Conservation (phyloP, 805 yeast genomes). For the Cyberlindnera petersonii region DNA sequence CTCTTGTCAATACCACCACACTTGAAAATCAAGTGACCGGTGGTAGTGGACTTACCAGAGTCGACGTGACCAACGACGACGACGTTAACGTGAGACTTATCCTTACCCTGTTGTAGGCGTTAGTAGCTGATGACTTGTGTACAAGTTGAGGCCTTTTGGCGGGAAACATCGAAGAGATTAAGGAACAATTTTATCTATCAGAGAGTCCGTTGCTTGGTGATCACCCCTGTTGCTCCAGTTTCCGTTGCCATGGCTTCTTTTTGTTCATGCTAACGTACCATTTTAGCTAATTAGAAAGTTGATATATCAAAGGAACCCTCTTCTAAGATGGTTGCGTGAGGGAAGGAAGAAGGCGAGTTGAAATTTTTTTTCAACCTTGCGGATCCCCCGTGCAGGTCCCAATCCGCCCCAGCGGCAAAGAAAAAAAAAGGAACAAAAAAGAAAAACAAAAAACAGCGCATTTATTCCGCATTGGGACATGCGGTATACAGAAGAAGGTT, state of each 20-base stretch:
- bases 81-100: conserved; percentile 97
- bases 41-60: conserved; percentile 97
- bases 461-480: not conserved
- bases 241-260: not conserved
- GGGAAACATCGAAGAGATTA: too few species aligned
- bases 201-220: conserved; percentile 55
- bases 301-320: conserved; percentile 1
- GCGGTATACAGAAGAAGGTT: too few species aligned
- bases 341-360: conserved; percentile 6
- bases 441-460: not conserved
- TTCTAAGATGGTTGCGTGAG: not conserved
- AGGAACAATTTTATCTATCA: conserved; percentile 86
- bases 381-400: not conserved
- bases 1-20: conserved; percentile 98
- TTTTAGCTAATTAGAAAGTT: conserved; percentile 8
- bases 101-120: conserved; percentile 94
- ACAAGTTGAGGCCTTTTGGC: conserved; percentile 75
- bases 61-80: conserved; percentile 99
- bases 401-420: not conserved
- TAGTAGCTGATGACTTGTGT: too few species aligned
- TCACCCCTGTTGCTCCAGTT: not conserved
- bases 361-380: conserved; percentile 12
- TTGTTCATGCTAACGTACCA: conserved; percentile 28
- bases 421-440: not conserved
- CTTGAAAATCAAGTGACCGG: conserved; percentile 90